These are phyloP conservation scores for Nakazawaea ishiwadae DNA, from an alignment of 805 yeast genomes.

Conservation along the genomic window DNA sequence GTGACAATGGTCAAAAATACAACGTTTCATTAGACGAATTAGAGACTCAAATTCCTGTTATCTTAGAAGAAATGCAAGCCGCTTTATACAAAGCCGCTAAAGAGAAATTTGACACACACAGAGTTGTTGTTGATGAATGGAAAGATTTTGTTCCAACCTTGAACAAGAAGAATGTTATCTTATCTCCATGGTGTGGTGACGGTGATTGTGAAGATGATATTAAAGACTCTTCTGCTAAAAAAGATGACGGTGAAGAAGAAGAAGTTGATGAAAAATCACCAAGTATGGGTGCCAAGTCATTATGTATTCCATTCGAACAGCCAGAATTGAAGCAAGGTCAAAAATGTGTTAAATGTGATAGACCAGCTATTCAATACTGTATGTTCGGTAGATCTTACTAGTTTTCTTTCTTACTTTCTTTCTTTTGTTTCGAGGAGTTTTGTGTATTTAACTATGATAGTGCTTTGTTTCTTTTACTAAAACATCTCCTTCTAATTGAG, in stretches of 20 bases:
- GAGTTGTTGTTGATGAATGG: conserved; percentile 79
- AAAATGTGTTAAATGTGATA: conserved; percentile 83
- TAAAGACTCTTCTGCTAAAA: conserved; percentile 81
- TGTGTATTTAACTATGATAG: not conserved
- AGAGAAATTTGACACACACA: conserved; percentile 76
- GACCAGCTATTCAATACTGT: conserved; percentile 74
- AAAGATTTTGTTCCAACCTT: conserved; percentile 89
- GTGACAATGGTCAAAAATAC: conserved; percentile 80
- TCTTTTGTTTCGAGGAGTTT: conserved; percentile 3
- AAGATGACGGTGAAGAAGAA: conserved; percentile 77
- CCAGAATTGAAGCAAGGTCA: conserved; percentile 75
- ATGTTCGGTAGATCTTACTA: conserved; percentile 97
- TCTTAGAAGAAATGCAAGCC: conserved; percentile 77
- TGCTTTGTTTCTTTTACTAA: not conserved
- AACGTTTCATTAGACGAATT: conserved; percentile 62
- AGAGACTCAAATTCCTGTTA: conserved; percentile 61
- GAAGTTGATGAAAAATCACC: conserved; percentile 96
- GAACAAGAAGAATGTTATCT: conserved; percentile 83
- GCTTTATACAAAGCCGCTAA: conserved; percentile 77
- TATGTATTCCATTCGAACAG: conserved; percentile 95
- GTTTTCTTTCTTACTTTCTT: conserved; percentile 3
- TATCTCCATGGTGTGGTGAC: conserved; percentile 97
- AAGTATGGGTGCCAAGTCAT: conserved; percentile 98
- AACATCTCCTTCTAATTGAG: too few relatives aligned
- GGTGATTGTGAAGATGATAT: conserved; percentile 95